Evolutionary conservation across 2,329 filamentous ascomycete species (phyloP).

Genomic region (Aspergillus sp.): DNA sequence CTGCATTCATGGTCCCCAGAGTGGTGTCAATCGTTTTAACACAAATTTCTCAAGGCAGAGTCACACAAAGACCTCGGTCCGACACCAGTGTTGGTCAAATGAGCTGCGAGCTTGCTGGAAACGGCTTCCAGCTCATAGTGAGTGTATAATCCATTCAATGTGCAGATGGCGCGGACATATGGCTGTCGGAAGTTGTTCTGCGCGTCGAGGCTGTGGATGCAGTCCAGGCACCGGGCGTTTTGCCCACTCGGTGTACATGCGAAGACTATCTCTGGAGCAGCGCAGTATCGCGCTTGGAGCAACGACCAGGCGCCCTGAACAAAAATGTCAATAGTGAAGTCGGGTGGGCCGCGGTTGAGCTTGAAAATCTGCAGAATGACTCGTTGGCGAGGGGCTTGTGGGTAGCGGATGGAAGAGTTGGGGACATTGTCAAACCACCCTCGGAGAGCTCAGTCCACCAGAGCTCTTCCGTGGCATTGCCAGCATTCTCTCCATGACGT

Average conservation of each 20-base stretch:
- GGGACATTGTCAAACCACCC: slow-evolving; percentile 38
- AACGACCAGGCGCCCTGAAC: slow-evolving; percentile 40
- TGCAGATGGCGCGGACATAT: slow-evolving; percentile 3
- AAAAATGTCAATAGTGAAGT: slow-evolving; percentile 34
- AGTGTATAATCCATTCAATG: neutral
- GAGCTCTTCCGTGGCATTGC: too few relatives aligned
- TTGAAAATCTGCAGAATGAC: neutral
- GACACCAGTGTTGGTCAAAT: slow-evolving; percentile 7
- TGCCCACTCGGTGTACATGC: slow-evolving; percentile 40
- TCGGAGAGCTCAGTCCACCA: too few relatives aligned
- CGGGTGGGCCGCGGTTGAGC: neutral
- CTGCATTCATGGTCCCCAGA: slow-evolving; percentile 1
- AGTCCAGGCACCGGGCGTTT: slow-evolving; percentile 27
- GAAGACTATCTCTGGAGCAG: slow-evolving; percentile 35
- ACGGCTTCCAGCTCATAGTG: slow-evolving; percentile 5
- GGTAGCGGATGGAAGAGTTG: slow-evolving; percentile 25
- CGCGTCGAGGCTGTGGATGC: slow-evolving; percentile 7
- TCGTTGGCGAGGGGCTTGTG: slow-evolving; percentile 11
- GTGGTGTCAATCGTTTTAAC: neutral
- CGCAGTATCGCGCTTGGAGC: slow-evolving; percentile 31
- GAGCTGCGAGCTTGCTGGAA: slow-evolving; percentile 7
- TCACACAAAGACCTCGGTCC: slow-evolving; percentile 7
- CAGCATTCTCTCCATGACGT: too few relatives aligned
- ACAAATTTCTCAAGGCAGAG: slow-evolving; percentile 1
- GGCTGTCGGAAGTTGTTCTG: slow-evolving; percentile 2